phyloP scores from a whole-genome alignment of 768 basidiomycete species.

The Collybia mongolica region DNA sequence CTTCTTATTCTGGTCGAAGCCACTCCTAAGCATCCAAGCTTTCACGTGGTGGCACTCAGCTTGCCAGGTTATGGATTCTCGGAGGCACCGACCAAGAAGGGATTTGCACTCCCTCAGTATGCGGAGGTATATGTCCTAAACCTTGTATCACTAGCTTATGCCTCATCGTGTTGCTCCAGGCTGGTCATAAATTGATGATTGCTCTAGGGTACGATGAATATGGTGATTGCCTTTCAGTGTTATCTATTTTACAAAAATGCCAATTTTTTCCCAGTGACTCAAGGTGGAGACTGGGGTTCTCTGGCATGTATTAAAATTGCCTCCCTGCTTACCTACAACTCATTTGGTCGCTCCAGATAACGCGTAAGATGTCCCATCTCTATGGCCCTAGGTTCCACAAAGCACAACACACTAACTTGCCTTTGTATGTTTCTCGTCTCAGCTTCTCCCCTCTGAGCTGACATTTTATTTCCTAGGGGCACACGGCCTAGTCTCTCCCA shows the following conservation, averaged over 20 bases:
- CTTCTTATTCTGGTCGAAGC: conserved; percentile 47
- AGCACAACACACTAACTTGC: conserved; percentile 51
- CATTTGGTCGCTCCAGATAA: conserved; percentile 15
- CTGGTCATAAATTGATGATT: conserved; percentile 48
- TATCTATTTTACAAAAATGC: background rate
- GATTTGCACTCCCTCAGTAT: conserved; percentile 49
- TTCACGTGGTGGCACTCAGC: conserved; percentile 61
- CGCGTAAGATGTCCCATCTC: conserved; percentile 22
- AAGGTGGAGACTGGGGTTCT: conserved; percentile 50
- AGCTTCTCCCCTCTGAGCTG: background rate
- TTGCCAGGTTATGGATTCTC: conserved; percentile 66
- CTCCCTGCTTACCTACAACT: background rate
- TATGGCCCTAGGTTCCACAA: conserved; percentile 40
- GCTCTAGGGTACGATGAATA: conserved; percentile 47
- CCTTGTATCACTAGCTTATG: background rate
- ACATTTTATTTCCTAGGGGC: background rate
- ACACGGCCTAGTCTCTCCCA: conserved; percentile 17
- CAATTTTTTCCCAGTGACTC: conserved; percentile 32
- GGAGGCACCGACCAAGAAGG: conserved; percentile 49
- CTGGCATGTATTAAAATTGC: background rate
- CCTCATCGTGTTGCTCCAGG: conserved; percentile 20
- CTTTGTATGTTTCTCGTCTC: conserved; percentile 20
- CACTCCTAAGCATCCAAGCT: conserved; percentile 46
- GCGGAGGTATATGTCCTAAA: conserved; percentile 36
- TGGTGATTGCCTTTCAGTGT: conserved; percentile 22